phyloP scores from a whole-genome alignment of 768 basidiomycete genomes.

The Agrocybe praecox region DNA sequence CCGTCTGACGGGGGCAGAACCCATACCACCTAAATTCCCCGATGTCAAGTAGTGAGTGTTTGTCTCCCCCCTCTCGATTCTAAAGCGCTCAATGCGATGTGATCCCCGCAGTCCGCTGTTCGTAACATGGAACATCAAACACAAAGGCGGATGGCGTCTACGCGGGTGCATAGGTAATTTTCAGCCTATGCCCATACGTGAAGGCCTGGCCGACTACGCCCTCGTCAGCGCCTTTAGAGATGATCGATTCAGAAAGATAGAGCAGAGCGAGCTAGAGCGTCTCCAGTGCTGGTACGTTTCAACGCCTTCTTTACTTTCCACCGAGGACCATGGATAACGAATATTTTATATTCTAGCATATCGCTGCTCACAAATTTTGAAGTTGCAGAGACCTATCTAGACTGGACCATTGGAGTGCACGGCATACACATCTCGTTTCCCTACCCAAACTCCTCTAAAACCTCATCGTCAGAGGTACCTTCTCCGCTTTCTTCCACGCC shows the following conservation, averaged over 20 bases:
- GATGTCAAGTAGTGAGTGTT: constrained; percentile 77
- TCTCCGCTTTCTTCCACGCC: constrained; percentile 72
- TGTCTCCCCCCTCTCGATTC: background rate
- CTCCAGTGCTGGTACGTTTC: constrained; percentile 84
- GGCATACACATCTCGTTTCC: constrained; percentile 90
- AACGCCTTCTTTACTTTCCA: background rate
- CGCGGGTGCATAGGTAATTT: constrained; percentile 98
- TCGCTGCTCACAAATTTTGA: constrained; percentile 95
- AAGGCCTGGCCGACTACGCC: constrained; percentile 89
- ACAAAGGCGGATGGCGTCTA: constrained; percentile 63
- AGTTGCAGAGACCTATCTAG: constrained; percentile 79
- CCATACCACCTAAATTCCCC: constrained; percentile 63
- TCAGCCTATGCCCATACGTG: constrained; percentile 67
- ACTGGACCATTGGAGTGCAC: constrained; percentile 92
- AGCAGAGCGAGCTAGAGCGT: constrained; percentile 69
- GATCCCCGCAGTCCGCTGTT: constrained; percentile 74
- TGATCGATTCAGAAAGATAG: constrained; percentile 81
- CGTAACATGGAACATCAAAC: constrained; percentile 91
- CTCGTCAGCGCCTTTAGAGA: constrained; percentile 91
- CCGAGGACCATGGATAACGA: constrained; percentile 4
- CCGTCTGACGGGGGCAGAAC: constrained; percentile 59
- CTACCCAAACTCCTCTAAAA: constrained; percentile 66
- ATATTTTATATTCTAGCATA: constrained; percentile 50
- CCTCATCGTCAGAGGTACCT: constrained; percentile 61
- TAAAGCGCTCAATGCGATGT: background rate